Evolutionary conservation across 257 asterid genomes (phyloP).

Genomic region (Solanum sejunctum): DNA sequence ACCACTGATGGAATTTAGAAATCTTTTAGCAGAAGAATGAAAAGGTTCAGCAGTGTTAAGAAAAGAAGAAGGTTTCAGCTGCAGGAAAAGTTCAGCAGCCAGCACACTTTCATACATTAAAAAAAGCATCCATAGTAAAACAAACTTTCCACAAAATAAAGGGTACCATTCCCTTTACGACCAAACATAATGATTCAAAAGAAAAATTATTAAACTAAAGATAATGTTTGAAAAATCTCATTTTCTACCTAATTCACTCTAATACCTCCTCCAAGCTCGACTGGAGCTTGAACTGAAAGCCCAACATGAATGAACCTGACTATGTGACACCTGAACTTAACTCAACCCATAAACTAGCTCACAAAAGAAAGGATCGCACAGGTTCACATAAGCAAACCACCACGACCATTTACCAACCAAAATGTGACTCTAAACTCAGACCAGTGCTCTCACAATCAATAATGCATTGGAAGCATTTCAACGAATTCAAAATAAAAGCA

Average conservation of each 20-base stretch:
- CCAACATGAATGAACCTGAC: neutral
- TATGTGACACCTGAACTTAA: neutral
- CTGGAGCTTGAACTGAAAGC: neutral
- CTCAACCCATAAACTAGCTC: neutral
- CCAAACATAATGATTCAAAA: too few relatives aligned
- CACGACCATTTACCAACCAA: neutral
- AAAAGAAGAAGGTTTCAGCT: too few relatives aligned
- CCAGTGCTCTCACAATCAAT: neutral
- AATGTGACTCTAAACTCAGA: neutral
- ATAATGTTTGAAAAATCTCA: too few relatives aligned
- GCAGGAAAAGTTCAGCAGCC: too few relatives aligned
- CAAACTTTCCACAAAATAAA: too few relatives aligned
- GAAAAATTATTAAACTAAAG: too few relatives aligned
- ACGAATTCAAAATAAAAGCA: neutral
- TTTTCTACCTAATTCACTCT: neutral
- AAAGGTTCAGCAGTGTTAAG: too few relatives aligned
- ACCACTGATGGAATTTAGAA: too few relatives aligned
- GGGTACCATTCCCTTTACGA: too few relatives aligned
- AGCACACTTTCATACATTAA: too few relatives aligned
- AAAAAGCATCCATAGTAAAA: too few relatives aligned
- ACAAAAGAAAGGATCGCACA: neutral
- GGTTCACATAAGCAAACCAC: neutral
- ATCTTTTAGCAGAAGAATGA: too few relatives aligned
- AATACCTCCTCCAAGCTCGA: neutral
- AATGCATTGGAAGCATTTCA: neutral